Conservation (phyloP, 2,329 filamentous ascomycete genomes). For the Talaromyces sp. region DNA sequence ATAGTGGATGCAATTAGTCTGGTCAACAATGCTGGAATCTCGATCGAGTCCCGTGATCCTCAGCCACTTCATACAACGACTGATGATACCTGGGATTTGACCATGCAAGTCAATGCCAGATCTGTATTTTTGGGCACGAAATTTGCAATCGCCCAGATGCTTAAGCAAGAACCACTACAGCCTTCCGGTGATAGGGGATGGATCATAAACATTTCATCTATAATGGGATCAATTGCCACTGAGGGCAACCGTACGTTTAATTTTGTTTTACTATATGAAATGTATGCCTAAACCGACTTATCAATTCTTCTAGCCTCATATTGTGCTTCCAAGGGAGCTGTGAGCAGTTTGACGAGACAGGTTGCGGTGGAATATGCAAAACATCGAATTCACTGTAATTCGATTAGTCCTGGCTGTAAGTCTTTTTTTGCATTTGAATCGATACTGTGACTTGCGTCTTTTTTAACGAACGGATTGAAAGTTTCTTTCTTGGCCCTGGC, state of each 20-base stretch:
- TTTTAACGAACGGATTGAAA: too few species aligned
- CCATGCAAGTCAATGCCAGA: conserved; percentile 12
- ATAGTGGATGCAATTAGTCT: conserved; percentile 30
- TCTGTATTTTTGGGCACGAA: conserved; percentile 36
- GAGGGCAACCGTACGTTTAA: conserved; percentile 21
- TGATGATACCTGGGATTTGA: conserved; percentile 47
- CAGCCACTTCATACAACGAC: conserved; percentile 46
- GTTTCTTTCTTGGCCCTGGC: neutral
- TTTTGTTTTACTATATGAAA: too few species aligned
- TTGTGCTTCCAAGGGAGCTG: conserved; percentile 48
- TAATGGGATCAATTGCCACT: conserved; percentile 41
- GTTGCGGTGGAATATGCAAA: conserved; percentile 46
- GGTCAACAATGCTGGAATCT: conserved; percentile 53
- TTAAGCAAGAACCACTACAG: conserved; percentile 43
- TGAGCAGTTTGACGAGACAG: conserved; percentile 46
- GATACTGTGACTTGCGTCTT: neutral
- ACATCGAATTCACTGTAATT: conserved; percentile 42
- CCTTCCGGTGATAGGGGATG: conserved; percentile 45
- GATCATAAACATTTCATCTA: conserved; percentile 51
- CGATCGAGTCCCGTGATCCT: conserved; percentile 33
- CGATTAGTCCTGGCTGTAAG: conserved; percentile 43
- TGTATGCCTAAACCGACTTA: too few species aligned
- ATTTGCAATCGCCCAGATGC: conserved; percentile 49
- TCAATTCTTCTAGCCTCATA: conserved; percentile 34
- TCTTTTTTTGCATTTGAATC: neutral